These are phyloP conservation scores for Colletotrichum falcatum DNA, from an alignment of 2,329 filamentous ascomycete genomes.

Conservation along the genomic window DNA sequence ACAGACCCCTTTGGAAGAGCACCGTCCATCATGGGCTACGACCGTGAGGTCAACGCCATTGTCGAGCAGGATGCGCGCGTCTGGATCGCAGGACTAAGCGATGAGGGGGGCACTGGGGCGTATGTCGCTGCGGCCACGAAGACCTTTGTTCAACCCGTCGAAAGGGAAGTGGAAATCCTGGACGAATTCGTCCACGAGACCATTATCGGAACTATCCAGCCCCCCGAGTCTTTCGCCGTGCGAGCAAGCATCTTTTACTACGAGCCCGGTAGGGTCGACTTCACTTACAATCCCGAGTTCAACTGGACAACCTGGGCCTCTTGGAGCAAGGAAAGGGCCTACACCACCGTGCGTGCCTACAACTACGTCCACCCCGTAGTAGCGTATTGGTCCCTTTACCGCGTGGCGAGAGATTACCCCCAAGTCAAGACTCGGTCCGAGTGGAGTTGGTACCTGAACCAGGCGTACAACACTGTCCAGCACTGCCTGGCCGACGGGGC, in stretches of 20 bases:
- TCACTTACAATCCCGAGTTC: conserved; percentile 56
- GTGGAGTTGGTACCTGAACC: conserved; percentile 67
- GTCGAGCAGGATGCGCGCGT: conserved; percentile 62
- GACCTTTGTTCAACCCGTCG: conserved; percentile 62
- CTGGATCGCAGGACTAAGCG: conserved; percentile 71
- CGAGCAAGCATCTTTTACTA: conserved; percentile 67
- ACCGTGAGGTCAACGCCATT: conserved; percentile 58
- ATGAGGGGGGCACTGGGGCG: conserved; percentile 69
- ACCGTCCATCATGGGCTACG: conserved; percentile 68
- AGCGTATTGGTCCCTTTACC: conserved; percentile 69
- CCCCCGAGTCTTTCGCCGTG: conserved; percentile 57
- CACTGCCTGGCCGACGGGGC: conserved; percentile 54
- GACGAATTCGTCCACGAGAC: conserved; percentile 66
- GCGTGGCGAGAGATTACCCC: conserved; percentile 63
- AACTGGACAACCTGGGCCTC: conserved; percentile 54
- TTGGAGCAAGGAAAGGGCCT: conserved; percentile 54
- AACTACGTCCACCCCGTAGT: conserved; percentile 69
- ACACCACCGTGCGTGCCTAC: conserved; percentile 64
- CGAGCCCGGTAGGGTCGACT: conserved; percentile 57
- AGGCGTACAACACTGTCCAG: conserved; percentile 64
- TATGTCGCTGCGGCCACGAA: conserved; percentile 68
- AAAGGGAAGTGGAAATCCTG: conserved; percentile 62
- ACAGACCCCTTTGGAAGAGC: conserved; percentile 66
- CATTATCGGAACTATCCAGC: conserved; percentile 62
- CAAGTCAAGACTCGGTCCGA: conserved; percentile 47